Percentiles rank a stretch among this genome's conserved stretches.
These are phyloP conservation scores for barley (Hordeum vulgare) DNA, from an alignment of 176 grass and related monocot species.

Conservation along the genomic window MorexV3_pseudomolecules_assembly NC_058524.1:94309120-94309619, in stretches of 20 bases:
- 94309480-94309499: too few species aligned
- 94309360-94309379: not conserved
- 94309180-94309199: not conserved
- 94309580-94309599: too few species aligned
- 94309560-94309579: too few species aligned
- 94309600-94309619: too few species aligned
- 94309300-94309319: not conserved
- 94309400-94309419: not conserved
- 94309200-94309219: not conserved
- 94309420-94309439: not conserved
- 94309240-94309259: not conserved
- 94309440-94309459: too few species aligned
- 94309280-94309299: not conserved
- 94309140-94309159: not conserved
- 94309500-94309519: too few species aligned
- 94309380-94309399: not conserved
- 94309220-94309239: constrained; percentile 15
- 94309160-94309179: not conserved
- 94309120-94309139: not conserved
- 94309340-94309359: not conserved
- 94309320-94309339: not conserved
- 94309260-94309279: not conserved
- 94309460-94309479: too few species aligned
- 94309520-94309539: too few species aligned
- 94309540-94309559: too few species aligned